phyloP scores from a whole-genome alignment of 345 rosid genomes.

The Salix suchowensis region DNA sequence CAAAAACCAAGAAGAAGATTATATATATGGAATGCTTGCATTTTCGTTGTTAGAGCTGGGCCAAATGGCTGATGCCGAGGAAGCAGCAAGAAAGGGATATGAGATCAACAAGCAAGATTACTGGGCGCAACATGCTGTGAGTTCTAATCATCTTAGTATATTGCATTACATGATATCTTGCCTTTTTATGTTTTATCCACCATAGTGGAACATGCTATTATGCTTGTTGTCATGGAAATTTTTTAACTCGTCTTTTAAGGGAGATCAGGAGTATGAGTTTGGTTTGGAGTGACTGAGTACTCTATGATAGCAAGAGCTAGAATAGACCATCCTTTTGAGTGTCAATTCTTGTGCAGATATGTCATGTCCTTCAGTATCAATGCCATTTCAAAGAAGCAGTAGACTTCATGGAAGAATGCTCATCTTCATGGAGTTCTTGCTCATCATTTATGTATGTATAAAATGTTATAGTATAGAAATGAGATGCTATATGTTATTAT shows the following conservation, averaged over 20 bases:
- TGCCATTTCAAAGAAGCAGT: conserved; percentile 83
- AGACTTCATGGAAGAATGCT: conserved; percentile 67
- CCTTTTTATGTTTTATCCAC: not conserved
- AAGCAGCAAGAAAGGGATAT: conserved; percentile 70
- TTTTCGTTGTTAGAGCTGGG: conserved; percentile 84
- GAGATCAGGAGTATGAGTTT: not conserved
- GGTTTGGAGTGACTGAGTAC: not conserved
- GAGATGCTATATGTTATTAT: not conserved
- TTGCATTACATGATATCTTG: not conserved
- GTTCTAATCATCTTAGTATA: conserved; percentile 21
- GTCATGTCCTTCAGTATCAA: conserved; percentile 80
- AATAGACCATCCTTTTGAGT: not conserved
- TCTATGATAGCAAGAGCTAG: not conserved
- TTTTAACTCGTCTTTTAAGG: not conserved
- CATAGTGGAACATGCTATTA: not conserved
- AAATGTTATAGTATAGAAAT: not conserved
- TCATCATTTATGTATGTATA: conserved; percentile 68
- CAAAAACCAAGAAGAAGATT: conserved; percentile 55
- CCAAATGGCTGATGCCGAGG: conserved; percentile 66
- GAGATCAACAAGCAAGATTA: conserved; percentile 67
- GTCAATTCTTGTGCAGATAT: conserved; percentile 46
- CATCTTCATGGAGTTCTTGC: conserved; percentile 61
- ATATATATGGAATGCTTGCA: conserved; percentile 78
- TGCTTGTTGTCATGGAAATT: not conserved
- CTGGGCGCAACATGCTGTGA: conserved; percentile 88